A percentile compares a stretch with the other conserved stretches of the same genome.
These are phyloP conservation scores for Fomitiporia mediterranea DNA, from an alignment of 1,284 basidiomycete genomes.

Conservation along the genomic window DNA sequence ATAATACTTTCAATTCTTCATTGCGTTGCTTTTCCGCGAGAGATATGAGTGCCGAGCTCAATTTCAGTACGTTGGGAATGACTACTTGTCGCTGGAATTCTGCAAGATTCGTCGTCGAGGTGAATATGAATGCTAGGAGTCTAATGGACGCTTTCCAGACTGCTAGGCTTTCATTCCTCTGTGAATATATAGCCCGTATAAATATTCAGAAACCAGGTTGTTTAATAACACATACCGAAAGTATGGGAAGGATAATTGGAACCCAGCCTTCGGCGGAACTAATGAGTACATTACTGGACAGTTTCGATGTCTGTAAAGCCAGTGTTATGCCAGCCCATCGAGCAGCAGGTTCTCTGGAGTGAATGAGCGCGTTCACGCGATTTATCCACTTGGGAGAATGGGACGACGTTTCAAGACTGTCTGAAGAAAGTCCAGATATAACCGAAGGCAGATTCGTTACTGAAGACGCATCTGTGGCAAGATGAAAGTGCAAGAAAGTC, in stretches of 20 bases:
- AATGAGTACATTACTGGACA: slow-evolving; percentile 55
- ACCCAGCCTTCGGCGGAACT: slow-evolving; percentile 71
- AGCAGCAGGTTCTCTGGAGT: slow-evolving; percentile 64
- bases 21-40: slow-evolving; percentile 50
- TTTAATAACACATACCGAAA: slow-evolving; percentile 46
- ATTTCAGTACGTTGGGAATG: slow-evolving; percentile 66
- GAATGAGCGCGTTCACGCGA: slow-evolving; percentile 64
- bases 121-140: slow-evolving; percentile 58
- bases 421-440: slow-evolving; percentile 45
- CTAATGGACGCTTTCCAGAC: slow-evolving; percentile 55
- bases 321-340: slow-evolving; percentile 74
- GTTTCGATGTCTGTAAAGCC: slow-evolving; percentile 55
- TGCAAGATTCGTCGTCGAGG: slow-evolving; percentile 47
- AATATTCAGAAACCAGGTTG: slow-evolving; percentile 2
- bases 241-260: slow-evolving; percentile 52
- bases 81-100: slow-evolving; percentile 77
- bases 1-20: slow-evolving; percentile 50
- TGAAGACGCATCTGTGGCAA: slow-evolving; percentile 61
- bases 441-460: slow-evolving; percentile 54
- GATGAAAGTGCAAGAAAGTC: slow-evolving; percentile 60
- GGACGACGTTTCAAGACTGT: slow-evolving; percentile 51
- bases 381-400: slow-evolving; percentile 69
- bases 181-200: slow-evolving; percentile 24
- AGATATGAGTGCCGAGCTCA: slow-evolving; percentile 50
- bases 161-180: slow-evolving; percentile 65